Evolutionary conservation across 768 basidiomycete species (phyloP).

Genomic region (Guyanaporus albipodus): DNA sequence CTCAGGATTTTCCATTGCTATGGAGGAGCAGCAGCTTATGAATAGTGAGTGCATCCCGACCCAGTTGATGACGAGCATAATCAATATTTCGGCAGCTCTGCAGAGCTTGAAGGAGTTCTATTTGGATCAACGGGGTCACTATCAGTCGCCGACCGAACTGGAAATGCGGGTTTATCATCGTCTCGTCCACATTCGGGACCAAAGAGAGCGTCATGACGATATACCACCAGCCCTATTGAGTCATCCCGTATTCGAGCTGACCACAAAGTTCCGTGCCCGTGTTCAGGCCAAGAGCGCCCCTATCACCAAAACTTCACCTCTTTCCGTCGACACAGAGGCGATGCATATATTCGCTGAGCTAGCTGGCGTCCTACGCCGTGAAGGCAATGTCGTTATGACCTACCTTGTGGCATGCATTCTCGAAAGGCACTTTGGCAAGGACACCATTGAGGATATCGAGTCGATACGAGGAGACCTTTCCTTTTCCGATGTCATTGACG

Average conservation of each 20-base stretch:
- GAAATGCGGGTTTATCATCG: constrained; percentile 97
- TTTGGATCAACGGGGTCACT: constrained; percentile 68
- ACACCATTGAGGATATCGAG: constrained; percentile 75
- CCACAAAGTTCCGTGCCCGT: constrained; percentile 72
- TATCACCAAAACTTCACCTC: constrained; percentile 61
- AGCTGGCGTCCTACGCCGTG: constrained; percentile 56
- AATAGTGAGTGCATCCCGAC: constrained; percentile 58
- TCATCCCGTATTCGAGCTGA: constrained; percentile 77
- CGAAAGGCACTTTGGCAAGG: constrained; percentile 80
- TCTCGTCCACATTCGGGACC: constrained; percentile 86
- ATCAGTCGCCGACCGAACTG: constrained; percentile 78
- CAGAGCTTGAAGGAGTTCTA: constrained; percentile 93
- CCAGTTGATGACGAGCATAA: neutral
- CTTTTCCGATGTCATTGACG: constrained; percentile 68
- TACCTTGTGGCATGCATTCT: constrained; percentile 88
- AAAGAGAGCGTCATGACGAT: constrained; percentile 68
- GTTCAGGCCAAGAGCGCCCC: constrained; percentile 79
- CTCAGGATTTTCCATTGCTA: constrained; percentile 51
- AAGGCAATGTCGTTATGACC: constrained; percentile 67
- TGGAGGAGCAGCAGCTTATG: constrained; percentile 89
- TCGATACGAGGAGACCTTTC: constrained; percentile 53
- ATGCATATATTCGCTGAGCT: constrained; percentile 66
- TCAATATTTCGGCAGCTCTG: constrained; percentile 54
- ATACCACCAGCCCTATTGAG: constrained; percentile 63
- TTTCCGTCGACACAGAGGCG: constrained; percentile 59